Base-by-base conservation (phyloP, 2,329 filamentous ascomycete genomes). In the Diaporthe citriasiana region DNA sequence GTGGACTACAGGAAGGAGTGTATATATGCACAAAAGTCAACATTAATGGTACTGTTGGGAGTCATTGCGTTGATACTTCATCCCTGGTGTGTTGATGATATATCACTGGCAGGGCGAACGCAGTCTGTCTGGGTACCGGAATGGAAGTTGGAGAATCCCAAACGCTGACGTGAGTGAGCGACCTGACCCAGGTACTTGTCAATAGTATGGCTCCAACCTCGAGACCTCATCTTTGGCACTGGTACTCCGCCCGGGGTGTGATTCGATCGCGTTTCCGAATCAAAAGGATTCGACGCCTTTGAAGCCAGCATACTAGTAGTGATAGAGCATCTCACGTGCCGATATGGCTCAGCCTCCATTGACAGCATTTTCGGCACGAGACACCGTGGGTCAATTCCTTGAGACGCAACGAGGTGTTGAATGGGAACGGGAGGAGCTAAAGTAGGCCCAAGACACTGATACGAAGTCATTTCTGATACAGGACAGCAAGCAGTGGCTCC, bases 11-110 rank as follows among this genome's bases (percentile, higher is more conserved):
- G 15, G 33, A 30, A n/a, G 10, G 12, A 51, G 12, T 51, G 45
- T 66, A 66, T 38, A 66, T 66, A 66, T 38, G 60, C 27, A 50
- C 60, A 33, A 35, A 51, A 3, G 7, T 33, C 27, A 51, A 27
- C 38, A 53, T 13, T 53, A 68, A 40, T 53, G 47, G 63, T 38
- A 13, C 63, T 38, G 10, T 17, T 22, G 33, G 33, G 33, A 5
- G 1, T 51, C n/a, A 35, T 25, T 1, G n/a, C 22, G 4, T 25
- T 51, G 22, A 47, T 4, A 40, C 22, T 30, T 19, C 22, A 33
- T 22, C 22, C n/a, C 25, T 13, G 33, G n/a, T 27, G n/a, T 50
- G 15, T 5, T 10, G 6, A 12, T 27, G 33, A 53, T 3, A 27
- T 38, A 27, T 38, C 7, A 68, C 22, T 27, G 13, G 15, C 19